Evolutionary conservation across 768 basidiomycete genomes (phyloP), one percentile per base, ranked within the genome.

Genomic region (Kwoniella bestiolae): DNA sequence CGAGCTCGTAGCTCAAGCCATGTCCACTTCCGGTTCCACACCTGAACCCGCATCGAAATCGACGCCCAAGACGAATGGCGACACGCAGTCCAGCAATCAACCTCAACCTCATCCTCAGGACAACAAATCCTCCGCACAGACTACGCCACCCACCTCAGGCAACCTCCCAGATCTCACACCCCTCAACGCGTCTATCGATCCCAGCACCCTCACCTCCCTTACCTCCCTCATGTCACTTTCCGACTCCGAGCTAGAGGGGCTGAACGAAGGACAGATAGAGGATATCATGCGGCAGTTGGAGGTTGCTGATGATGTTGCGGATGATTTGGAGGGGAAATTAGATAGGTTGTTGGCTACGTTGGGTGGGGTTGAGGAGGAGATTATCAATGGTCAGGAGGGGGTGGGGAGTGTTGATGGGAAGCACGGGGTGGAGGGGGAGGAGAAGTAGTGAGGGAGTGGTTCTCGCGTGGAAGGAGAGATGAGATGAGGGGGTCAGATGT

Each of bases 301-400:
- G 35, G 71, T 68, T 25, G 79, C 77, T 5, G 79, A 69, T n/a
- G 66, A 65, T 5, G 77, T 79, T 29, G 79, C 79, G 55, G 75
- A 76, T 66, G 73, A 73, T 41, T 66, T 80, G 46, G 79, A 80
- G 44, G 73, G 62, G 6, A 74, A 71, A 60, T 51, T 80, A 59
- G 76, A 80, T 72, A 65, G 31, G 35, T 45, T 78, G 52, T 51
- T 78, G 51, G 67, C 51, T 56, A 62, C 41, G 8, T 31, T 78
- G 46, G 69, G 66, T 9, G 63, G 60, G 46, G 70, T 73, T 5
- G 73, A 71, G 23, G 63, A 66, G 56, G 73, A 69, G 58, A 68
- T 73, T 29, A 52, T 56, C 3, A 89, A 90, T 66, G 92, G 92
- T 44, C 91, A 91, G 58, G 83, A 82, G 21, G 89, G 90, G 18